phyloP scores from a whole-genome alignment of 805 yeast genomes.

The Nakazawaea laoshanensis region DNA sequence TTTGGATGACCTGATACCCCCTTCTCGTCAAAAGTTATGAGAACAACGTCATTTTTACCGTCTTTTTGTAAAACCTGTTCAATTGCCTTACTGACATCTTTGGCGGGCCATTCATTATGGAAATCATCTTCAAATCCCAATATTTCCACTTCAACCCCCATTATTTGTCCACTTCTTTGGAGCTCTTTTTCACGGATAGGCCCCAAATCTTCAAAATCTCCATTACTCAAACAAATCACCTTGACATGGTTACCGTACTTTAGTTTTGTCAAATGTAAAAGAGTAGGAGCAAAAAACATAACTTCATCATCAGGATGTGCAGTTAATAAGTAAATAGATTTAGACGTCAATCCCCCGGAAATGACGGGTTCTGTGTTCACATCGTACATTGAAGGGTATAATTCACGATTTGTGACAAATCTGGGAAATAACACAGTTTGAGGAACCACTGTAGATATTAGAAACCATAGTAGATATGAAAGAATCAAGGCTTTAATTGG shows the following conservation, averaged over 20 bases:
- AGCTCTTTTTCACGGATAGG: conserved; percentile 53
- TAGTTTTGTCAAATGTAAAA: conserved; percentile 40
- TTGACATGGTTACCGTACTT: conserved; percentile 42
- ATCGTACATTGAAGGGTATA: conserved; percentile 5
- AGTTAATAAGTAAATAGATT: conserved; percentile 44
- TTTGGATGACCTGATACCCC: conserved; percentile 91
- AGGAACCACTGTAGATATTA: conserved; percentile 30
- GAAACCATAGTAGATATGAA: conserved; percentile 28
- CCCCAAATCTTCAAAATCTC: conserved; percentile 74
- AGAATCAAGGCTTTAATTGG: conserved; percentile 1
- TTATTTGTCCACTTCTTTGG: conserved; percentile 37
- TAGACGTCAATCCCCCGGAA: background rate
- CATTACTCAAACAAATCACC: conserved; percentile 67
- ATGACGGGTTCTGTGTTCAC: conserved; percentile 5
- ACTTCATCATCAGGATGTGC: conserved; percentile 99
- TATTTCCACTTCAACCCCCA: conserved; percentile 37
- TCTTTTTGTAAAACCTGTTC: conserved; percentile 7
- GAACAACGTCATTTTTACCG: conserved; percentile 21
- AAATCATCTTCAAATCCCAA: conserved; percentile 62
- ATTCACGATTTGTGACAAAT: background rate
- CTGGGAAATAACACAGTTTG: conserved; percentile 18
- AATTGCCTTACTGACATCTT: conserved; percentile 17
- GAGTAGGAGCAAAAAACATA: conserved; percentile 88
- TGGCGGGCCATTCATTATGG: conserved; percentile 52
- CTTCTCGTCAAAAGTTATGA: conserved; percentile 70